Base-by-base conservation (phyloP, 164 flowering plant species). In the Magnolia changhungtana region DNA sequence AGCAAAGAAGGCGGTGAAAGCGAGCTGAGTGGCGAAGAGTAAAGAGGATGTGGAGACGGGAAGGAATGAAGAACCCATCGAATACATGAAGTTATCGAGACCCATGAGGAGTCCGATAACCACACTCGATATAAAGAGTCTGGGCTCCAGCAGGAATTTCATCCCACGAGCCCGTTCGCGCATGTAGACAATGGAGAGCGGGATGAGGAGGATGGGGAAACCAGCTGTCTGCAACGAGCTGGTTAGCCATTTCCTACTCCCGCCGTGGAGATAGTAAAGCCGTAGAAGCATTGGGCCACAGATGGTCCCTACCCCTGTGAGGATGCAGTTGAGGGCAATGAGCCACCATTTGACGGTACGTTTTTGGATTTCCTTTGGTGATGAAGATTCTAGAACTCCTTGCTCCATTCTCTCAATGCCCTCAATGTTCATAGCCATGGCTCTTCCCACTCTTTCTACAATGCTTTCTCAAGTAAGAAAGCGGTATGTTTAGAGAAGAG, bases 1-100 rank as follows among this genome's bases (percentile, higher is more conserved):
- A 13, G 84, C 80, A 55, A 83, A 83, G 11, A 79, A 14, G 4
- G 86, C 82, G 13, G 84, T 81, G 79, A 83, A 83, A 8, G 81
- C 82, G 3, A 83, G 74, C 37, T 79, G 84, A 19, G 86, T 77
- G 27, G 84, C 69, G 50, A 72, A 29, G 31, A 83, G 76, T 0
- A 83, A 72, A 1, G 82, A 71, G 11, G 82, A 79, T 16, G 77
- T 79, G 7, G 86, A 83, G 16, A 78, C 76, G 7, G 84, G 81
- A 16, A 83, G 81, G 67, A 67, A 77, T 27, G 63, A 29, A 3
- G 72, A 31, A 11, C 83, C 85, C 14, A 27, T n/a, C 2, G 82
- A 69, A 24, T 74, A 81, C 61, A 81, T 20, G 72, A 67, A 83
- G 58, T 68, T 55, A 20, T 74, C 82, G 4, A 78, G 50, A 7